Conservation (phyloP, 2,329 filamentous ascomycete genomes). For the Xylaria sp. region DNA sequence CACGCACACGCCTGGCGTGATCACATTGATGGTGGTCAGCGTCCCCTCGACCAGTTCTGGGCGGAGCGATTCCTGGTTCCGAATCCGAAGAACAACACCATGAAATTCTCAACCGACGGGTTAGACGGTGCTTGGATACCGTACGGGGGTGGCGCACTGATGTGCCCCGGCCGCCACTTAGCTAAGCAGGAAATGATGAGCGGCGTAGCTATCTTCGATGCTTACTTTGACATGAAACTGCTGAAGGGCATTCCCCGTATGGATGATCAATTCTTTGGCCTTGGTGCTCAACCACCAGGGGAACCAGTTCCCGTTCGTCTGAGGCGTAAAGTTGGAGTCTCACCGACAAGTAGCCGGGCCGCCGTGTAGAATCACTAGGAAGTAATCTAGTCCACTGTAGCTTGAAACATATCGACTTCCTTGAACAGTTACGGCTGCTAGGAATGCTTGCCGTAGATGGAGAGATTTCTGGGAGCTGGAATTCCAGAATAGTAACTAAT, state of each 20-base stretch:
- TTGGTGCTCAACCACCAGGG: constrained; percentile 22
- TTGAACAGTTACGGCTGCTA: background rate
- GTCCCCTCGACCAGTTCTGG: constrained; percentile 31
- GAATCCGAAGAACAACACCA: constrained; percentile 3
- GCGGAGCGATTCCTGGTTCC: constrained; percentile 33
- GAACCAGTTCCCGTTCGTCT: constrained; percentile 26
- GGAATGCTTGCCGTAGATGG: background rate
- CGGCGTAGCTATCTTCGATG: constrained; percentile 22
- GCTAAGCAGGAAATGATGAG: constrained; percentile 38
- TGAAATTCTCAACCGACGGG: constrained; percentile 24
- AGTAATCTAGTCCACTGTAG: background rate
- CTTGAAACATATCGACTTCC: background rate
- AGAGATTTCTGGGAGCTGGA: background rate
- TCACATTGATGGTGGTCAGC: constrained; percentile 12
- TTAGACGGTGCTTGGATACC: constrained; percentile 38
- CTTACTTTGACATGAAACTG: constrained; percentile 27
- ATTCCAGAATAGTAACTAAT: too few relatives aligned
- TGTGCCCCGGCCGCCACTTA: constrained; percentile 39
- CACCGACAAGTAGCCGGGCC: background rate
- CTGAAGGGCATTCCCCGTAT: constrained; percentile 15
- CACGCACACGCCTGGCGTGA: constrained; percentile 20
- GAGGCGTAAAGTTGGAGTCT: constrained; percentile 23
- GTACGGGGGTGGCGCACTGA: constrained; percentile 37
- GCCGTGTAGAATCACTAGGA: background rate
- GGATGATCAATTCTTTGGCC: constrained; percentile 22